Conservation (phyloP, 2,329 filamentous ascomycete genomes). For the Xylaria sp. region DNA sequence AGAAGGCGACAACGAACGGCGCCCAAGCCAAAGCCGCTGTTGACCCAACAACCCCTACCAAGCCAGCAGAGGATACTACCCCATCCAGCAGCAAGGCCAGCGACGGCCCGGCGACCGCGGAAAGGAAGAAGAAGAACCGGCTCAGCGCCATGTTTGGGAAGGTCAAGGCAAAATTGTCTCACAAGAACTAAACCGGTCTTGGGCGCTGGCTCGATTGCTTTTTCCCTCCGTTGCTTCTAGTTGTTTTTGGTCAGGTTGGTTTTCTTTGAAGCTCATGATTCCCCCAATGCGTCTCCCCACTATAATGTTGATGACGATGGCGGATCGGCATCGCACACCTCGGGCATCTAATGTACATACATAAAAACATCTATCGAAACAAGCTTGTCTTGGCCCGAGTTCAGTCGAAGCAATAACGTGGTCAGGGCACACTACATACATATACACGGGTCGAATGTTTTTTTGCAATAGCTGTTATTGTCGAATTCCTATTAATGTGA, state of each 20-base stretch:
- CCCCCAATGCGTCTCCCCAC: slow-evolving; percentile 46
- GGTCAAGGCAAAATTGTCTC: slow-evolving; percentile 60
- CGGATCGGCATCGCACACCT: slow-evolving; percentile 38
- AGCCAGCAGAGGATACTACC: slow-evolving; percentile 35
- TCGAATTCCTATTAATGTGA: background rate
- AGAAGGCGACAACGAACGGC: slow-evolving; percentile 39
- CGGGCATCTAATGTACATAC: slow-evolving; percentile 44
- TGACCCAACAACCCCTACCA: slow-evolving; percentile 41
- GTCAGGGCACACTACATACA: background rate
- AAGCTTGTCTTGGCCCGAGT: slow-evolving; percentile 25
- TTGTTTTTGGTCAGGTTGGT: slow-evolving; percentile 38
- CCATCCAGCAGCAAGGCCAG: slow-evolving; percentile 48
- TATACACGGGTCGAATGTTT: background rate
- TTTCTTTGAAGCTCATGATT: slow-evolving; percentile 46
- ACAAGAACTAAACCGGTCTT: slow-evolving; percentile 45
- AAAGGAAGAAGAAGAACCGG: slow-evolving; percentile 74
- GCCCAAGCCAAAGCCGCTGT: slow-evolving; percentile 36
- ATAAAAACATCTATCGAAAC: slow-evolving; percentile 38
- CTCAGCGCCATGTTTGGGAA: slow-evolving; percentile 71
- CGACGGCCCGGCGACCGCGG: slow-evolving; percentile 53
- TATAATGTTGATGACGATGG: slow-evolving; percentile 38
- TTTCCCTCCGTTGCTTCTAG: slow-evolving; percentile 31
- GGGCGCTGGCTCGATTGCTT: slow-evolving; percentile 27
- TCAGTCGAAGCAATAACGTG: slow-evolving; percentile 11
- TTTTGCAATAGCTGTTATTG: background rate